phyloP scores from a whole-genome alignment of 2,329 filamentous ascomycete genomes.

The Calonectria pseudoturangicola region DNA sequence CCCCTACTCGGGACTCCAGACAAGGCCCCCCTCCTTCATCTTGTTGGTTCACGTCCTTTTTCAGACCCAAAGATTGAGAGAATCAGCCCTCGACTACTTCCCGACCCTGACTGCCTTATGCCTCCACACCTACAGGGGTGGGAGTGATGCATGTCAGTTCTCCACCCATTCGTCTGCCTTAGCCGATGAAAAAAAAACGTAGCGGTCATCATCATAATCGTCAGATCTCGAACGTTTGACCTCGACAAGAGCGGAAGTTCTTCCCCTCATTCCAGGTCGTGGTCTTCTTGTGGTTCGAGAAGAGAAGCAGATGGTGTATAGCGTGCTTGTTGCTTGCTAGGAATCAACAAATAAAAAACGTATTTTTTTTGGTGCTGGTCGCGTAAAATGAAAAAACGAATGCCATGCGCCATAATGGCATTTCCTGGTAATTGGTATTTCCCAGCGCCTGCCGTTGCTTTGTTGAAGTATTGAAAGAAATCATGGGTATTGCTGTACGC shows the following conservation, averaged over 20 bases:
- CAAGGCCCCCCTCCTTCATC: constrained; percentile 25
- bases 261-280: constrained; percentile 3
- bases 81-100: constrained; percentile 30
- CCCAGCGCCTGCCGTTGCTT: constrained; percentile 53
- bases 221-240: constrained; percentile 35
- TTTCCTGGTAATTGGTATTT: constrained; percentile 49
- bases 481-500: constrained; percentile 58
- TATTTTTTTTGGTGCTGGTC: constrained; percentile 52
- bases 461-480: constrained; percentile 51
- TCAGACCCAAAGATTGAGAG: constrained; percentile 33
- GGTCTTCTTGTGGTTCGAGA: constrained; percentile 29
- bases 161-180: constrained; percentile 43
- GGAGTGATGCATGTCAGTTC: constrained; percentile 34
- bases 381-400: constrained; percentile 50
- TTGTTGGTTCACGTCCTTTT: constrained; percentile 41
- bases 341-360: constrained; percentile 48
- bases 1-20: constrained; percentile 27
- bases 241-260: not conserved
- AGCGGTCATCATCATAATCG: constrained; percentile 52
- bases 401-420: constrained; percentile 47
- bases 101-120: constrained; percentile 22
- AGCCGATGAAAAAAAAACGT: constrained; percentile 47
- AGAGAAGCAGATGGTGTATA: constrained; percentile 43
- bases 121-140: constrained; percentile 27
- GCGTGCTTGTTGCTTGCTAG: constrained; percentile 45